Evolutionary conservation across 768 basidiomycete genomes (phyloP).

Genomic region (Leccinum longicurvipes): DNA sequence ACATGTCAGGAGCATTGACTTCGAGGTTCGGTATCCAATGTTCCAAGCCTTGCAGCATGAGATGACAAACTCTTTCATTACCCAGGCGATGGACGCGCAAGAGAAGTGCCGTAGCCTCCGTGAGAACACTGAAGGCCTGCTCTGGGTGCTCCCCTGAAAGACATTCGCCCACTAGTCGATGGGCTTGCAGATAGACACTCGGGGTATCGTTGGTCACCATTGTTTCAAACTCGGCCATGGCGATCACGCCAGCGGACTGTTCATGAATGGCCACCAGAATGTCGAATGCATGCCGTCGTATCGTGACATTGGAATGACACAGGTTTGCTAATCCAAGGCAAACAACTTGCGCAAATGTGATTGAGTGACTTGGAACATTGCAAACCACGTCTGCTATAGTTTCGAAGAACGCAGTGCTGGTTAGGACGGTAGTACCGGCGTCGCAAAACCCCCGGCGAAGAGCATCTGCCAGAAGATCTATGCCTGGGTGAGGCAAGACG

Average conservation of each 20-base stretch:
- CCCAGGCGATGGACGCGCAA: slow-evolving; percentile 55
- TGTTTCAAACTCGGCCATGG: slow-evolving; percentile 72
- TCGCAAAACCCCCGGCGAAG: slow-evolving; percentile 68
- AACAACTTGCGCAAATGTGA: slow-evolving; percentile 69
- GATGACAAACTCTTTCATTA: slow-evolving; percentile 46
- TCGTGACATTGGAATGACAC: slow-evolving; percentile 60
- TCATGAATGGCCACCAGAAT: slow-evolving; percentile 73
- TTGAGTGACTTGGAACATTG: slow-evolving; percentile 50
- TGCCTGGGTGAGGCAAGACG: slow-evolving; percentile 50
- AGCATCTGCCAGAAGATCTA: slow-evolving; percentile 58
- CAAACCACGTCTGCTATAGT: slow-evolving; percentile 70
- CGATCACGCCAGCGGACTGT: slow-evolving; percentile 60
- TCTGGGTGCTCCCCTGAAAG: slow-evolving; percentile 75
- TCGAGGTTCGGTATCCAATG: slow-evolving; percentile 81
- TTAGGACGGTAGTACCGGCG: slow-evolving; percentile 48
- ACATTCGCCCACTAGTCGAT: slow-evolving; percentile 70
- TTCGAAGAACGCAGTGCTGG: slow-evolving; percentile 70
- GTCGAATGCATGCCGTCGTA: slow-evolving; percentile 74
- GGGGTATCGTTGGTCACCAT: slow-evolving; percentile 68
- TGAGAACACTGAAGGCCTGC: slow-evolving; percentile 60
- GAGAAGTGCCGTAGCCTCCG: slow-evolving; percentile 72
- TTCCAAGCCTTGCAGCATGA: slow-evolving; percentile 76
- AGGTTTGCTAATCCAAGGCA: slow-evolving; percentile 84
- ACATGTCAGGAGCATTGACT: slow-evolving; percentile 44
- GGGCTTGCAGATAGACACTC: slow-evolving; percentile 77